These are phyloP conservation scores for Phialophora verrucosa DNA, from an alignment of 2,329 filamentous ascomycete genomes.

Conservation along the genomic window DNA sequence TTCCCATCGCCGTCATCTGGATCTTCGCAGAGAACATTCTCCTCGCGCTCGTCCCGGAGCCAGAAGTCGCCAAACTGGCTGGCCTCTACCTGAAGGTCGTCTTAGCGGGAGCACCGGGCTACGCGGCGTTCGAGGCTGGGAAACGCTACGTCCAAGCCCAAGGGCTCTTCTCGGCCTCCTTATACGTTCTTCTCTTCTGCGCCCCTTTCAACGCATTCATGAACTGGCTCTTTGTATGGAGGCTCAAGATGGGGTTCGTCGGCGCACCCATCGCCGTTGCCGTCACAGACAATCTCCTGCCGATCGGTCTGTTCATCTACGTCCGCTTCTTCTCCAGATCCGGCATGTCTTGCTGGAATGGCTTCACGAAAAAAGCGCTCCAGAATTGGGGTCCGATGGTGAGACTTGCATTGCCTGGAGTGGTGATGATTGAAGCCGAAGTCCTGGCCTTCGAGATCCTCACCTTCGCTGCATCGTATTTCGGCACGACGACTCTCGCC, in stretches of 20 bases:
- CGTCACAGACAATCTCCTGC: slow-evolving; percentile 76
- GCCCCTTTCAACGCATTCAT: slow-evolving; percentile 80
- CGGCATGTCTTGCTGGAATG: slow-evolving; percentile 77
- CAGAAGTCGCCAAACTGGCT: slow-evolving; percentile 71
- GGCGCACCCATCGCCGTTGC: slow-evolving; percentile 80
- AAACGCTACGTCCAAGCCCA: slow-evolving; percentile 91
- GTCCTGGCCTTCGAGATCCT: slow-evolving; percentile 92
- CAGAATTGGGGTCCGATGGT: slow-evolving; percentile 85
- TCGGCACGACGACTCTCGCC: slow-evolving; percentile 79
- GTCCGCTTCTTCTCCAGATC: slow-evolving; percentile 67
- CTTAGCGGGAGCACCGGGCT: slow-evolving; percentile 73
- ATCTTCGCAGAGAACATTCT: slow-evolving; percentile 70
- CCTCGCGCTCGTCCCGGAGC: slow-evolving; percentile 70
- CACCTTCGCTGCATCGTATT: slow-evolving; percentile 79
- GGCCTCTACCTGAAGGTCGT: slow-evolving; percentile 75
- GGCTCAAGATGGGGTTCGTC: slow-evolving; percentile 70
- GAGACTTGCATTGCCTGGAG: slow-evolving; percentile 81
- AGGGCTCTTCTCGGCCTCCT: slow-evolving; percentile 79
- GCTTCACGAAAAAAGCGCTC: slow-evolving; percentile 72
- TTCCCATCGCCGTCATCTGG: slow-evolving; percentile 77
- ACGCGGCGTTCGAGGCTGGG: slow-evolving; percentile 74
- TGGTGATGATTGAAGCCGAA: slow-evolving; percentile 93
- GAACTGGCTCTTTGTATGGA: slow-evolving; percentile 82
- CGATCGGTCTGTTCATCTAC: slow-evolving; percentile 74
- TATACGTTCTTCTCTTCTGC: slow-evolving; percentile 81